A percentile compares a stretch with the other conserved stretches of the same genome.
phyloP scores from a whole-genome alignment of 2,329 filamentous ascomycete genomes.

The Periconia sp. region DNA sequence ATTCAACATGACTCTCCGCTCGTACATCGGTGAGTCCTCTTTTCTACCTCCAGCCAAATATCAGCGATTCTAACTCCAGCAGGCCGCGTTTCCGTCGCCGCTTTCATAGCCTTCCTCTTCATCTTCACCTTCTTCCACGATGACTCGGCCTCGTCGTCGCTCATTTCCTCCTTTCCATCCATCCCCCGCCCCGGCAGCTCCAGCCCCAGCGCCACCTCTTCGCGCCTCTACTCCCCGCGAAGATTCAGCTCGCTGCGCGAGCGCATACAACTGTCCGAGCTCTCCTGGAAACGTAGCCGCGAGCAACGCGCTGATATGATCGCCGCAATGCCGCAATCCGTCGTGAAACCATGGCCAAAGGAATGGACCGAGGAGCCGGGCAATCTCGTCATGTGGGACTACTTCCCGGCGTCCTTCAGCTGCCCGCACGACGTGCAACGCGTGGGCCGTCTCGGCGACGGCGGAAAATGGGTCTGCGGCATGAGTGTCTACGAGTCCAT shows the following conservation, averaged over 20 bases:
- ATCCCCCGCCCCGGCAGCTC: slow-evolving; percentile 18
- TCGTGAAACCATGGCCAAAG: neutral
- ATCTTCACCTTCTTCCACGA: slow-evolving; percentile 29
- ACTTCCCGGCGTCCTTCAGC: slow-evolving; percentile 36
- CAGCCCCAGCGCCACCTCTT: neutral
- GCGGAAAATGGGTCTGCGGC: slow-evolving; percentile 39
- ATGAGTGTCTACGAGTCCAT: slow-evolving; percentile 36
- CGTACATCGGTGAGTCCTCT: neutral
- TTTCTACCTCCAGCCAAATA: neutral
- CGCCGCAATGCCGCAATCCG: neutral
- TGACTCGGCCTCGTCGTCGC: slow-evolving; percentile 19
- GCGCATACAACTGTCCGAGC: slow-evolving; percentile 32
- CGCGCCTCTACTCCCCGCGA: slow-evolving; percentile 13
- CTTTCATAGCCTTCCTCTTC: slow-evolving; percentile 25
- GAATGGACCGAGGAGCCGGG: neutral
- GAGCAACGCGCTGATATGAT: slow-evolving; percentile 29
- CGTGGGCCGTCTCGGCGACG: slow-evolving; percentile 34
- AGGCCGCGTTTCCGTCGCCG: slow-evolving; percentile 24
- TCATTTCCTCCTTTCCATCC: slow-evolving; percentile 26
- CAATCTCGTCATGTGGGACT: slow-evolving; percentile 29
- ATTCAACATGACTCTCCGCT: neutral
- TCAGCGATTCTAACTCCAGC: neutral
- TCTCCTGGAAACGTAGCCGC: slow-evolving; percentile 32
- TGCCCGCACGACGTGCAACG: slow-evolving; percentile 38
- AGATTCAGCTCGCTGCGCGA: slow-evolving; percentile 23